Evolutionary conservation across 129 eudicot species (phyloP).

Genomic region (Flaveria sonorensis): DNA sequence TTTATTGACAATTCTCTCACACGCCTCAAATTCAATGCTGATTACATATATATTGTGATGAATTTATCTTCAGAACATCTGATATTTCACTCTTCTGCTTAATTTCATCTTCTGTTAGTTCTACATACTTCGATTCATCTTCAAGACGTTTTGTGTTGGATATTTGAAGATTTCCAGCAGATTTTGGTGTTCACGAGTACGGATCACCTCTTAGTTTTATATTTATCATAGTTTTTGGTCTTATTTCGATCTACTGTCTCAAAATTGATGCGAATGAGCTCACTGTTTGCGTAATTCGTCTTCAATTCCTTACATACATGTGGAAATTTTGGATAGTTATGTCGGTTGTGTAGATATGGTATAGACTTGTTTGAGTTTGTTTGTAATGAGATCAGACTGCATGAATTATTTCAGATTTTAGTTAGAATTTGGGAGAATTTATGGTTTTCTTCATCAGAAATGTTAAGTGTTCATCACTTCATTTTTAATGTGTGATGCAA

Average conservation of each 20-base stretch:
- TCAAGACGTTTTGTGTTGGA: neutral
- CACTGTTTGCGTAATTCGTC: neutral
- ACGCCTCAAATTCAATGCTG: too few species aligned
- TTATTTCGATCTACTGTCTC: neutral
- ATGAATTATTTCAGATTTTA: neutral
- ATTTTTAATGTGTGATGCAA: neutral
- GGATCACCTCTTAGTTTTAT: neutral
- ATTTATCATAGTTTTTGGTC: neutral
- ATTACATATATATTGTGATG: too few species aligned
- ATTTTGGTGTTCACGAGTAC: constrained; percentile 3
- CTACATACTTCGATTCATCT: neutral
- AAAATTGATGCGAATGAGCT: neutral
- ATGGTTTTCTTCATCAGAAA: neutral
- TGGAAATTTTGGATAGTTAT: too few species aligned
- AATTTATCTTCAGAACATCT: too few species aligned
- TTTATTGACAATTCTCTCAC: too few species aligned
- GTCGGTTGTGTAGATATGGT: neutral
- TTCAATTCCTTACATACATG: neutral
- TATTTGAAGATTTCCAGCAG: neutral
- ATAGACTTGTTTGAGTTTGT: too few species aligned
- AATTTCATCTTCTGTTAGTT: neutral
- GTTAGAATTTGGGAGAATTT: neutral
- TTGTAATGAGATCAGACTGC: neutral
- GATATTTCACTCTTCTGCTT: too few species aligned
- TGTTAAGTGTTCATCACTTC: neutral